A percentile compares a stretch with the other conserved stretches of the same genome.
phyloP scores from a whole-genome alignment of 441 rosid genomes.

The Gossypium gossypioides region DNA sequence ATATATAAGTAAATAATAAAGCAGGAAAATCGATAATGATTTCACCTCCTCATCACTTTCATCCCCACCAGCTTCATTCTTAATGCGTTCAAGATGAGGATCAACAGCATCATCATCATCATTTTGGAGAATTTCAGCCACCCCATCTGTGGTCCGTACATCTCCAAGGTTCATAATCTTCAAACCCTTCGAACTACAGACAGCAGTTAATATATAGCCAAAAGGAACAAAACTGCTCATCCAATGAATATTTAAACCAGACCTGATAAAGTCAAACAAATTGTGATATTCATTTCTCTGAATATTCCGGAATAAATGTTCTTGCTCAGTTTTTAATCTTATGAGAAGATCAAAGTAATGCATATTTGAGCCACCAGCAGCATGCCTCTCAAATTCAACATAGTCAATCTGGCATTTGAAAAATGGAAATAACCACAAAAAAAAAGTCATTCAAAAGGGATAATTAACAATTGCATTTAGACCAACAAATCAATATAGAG shows the following conservation, averaged over 20 bases:
- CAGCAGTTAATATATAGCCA: background rate
- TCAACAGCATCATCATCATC: slow-evolving; percentile 84
- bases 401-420: slow-evolving; percentile 55
- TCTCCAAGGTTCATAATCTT: slow-evolving; percentile 87
- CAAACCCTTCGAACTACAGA: slow-evolving; percentile 65
- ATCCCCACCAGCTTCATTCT: slow-evolving; percentile 60
- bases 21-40: slow-evolving; percentile 7
- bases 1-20: background rate
- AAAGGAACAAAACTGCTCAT: background rate
- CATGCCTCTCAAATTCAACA: slow-evolving; percentile 97
- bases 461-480: background rate
- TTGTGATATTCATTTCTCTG: slow-evolving; percentile 93
- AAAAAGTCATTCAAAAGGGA: background rate
- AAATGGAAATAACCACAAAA: background rate
- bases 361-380: slow-evolving; percentile 98
- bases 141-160: slow-evolving; percentile 45
- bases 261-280: slow-evolving; percentile 85
- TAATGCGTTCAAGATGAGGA: slow-evolving; percentile 86
- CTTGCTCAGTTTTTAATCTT: slow-evolving; percentile 86
- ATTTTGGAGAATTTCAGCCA: slow-evolving; percentile 58
- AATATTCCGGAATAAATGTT: slow-evolving; percentile 84
- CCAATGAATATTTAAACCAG: slow-evolving; percentile 8
- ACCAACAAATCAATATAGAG: background rate
- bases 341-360: slow-evolving; percentile 95
- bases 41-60: slow-evolving; percentile 93